phyloP scores from a whole-genome alignment of 2,329 filamentous ascomycete genomes.

The Diaporthe vexans region DNA sequence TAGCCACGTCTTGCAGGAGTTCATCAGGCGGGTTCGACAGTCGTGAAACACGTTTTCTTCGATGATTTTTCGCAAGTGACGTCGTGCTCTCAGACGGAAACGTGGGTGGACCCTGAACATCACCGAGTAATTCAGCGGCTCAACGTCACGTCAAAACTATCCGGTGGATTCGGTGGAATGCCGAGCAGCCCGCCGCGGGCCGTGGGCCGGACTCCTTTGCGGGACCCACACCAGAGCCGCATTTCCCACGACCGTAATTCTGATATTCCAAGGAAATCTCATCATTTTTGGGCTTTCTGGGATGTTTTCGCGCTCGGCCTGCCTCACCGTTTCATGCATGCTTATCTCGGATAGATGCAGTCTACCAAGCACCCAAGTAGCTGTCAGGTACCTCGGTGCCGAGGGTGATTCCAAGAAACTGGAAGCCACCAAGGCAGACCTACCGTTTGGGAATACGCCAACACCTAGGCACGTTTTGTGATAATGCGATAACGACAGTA shows the following conservation, averaged over 20 bases:
- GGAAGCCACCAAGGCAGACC: not conserved
- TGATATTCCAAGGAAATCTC: constrained; percentile 38
- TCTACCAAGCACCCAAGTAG: constrained; percentile 2
- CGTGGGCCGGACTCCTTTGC: constrained; percentile 33
- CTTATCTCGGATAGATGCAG: constrained; percentile 7
- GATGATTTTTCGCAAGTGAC: constrained; percentile 35
- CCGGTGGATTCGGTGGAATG: constrained; percentile 38
- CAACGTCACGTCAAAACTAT: constrained; percentile 38
- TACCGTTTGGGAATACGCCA: constrained; percentile 3
- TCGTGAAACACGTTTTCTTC: constrained; percentile 26
- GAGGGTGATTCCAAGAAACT: not conserved
- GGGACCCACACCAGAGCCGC: constrained; percentile 41
- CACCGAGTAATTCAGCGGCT: constrained; percentile 42
- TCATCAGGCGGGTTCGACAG: constrained; percentile 7
- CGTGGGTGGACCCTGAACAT: constrained; percentile 32
- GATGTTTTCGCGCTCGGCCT: constrained; percentile 26
- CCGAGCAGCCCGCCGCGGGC: constrained; percentile 37
- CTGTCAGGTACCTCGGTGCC: constrained; percentile 18
- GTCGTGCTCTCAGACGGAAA: constrained; percentile 25
- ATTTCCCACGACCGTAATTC: constrained; percentile 38
- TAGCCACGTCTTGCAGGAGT: constrained; percentile 6
- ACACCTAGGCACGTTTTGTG: not conserved
- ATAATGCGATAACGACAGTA: constrained; percentile 1
- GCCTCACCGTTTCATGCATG: constrained; percentile 28
- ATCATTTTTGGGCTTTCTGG: constrained; percentile 31